These are phyloP conservation scores for Xylaria venustula DNA, from an alignment of 495 filamentous ascomycete species.

Conservation along the genomic window DNA sequence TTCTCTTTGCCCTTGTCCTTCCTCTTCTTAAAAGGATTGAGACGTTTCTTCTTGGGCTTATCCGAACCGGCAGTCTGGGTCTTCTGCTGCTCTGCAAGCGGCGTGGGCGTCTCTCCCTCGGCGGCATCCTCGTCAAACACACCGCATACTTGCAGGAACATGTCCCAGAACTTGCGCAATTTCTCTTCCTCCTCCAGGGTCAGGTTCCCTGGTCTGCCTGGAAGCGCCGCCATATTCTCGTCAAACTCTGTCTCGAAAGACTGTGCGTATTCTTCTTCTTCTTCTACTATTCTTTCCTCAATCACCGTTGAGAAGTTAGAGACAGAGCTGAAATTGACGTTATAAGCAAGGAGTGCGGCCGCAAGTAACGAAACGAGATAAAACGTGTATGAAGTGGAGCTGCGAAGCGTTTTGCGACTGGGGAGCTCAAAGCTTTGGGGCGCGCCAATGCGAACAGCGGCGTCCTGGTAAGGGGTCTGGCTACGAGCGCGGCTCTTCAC, in stretches of 20 bases:
- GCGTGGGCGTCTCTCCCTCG: slow-evolving; percentile 22
- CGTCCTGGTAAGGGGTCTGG: not conserved
- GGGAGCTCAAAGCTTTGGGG: not conserved
- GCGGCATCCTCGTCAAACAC: slow-evolving; percentile 44
- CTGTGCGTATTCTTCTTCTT: not conserved
- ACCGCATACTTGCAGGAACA: slow-evolving; percentile 76
- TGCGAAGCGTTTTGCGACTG: slow-evolving; percentile 1
- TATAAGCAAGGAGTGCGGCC: slow-evolving; percentile 2
- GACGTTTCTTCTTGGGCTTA: slow-evolving; percentile 65
- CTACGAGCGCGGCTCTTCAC: not conserved
- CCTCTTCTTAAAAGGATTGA: slow-evolving; percentile 59
- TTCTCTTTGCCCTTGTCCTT: slow-evolving; percentile 45
- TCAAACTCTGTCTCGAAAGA: not conserved
- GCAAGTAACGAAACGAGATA: slow-evolving; percentile 7
- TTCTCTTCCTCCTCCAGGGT: slow-evolving; percentile 87
- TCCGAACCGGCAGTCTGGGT: slow-evolving; percentile 39
- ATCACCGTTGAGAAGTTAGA: not conserved
- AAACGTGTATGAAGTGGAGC: slow-evolving; percentile 6
- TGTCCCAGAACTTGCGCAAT: slow-evolving; percentile 81
- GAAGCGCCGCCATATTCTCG: slow-evolving; percentile 46
- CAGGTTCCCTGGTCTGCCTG: slow-evolving; percentile 82
- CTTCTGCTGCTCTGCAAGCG: slow-evolving; percentile 20
- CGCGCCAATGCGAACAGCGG: not conserved
- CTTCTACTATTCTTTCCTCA: too few relatives aligned
- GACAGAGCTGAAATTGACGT: not conserved